These are phyloP conservation scores for Pseudotsuga menziesii DNA, from an alignment of 75 land plant genomes.

Conservation along the genomic window DNA sequence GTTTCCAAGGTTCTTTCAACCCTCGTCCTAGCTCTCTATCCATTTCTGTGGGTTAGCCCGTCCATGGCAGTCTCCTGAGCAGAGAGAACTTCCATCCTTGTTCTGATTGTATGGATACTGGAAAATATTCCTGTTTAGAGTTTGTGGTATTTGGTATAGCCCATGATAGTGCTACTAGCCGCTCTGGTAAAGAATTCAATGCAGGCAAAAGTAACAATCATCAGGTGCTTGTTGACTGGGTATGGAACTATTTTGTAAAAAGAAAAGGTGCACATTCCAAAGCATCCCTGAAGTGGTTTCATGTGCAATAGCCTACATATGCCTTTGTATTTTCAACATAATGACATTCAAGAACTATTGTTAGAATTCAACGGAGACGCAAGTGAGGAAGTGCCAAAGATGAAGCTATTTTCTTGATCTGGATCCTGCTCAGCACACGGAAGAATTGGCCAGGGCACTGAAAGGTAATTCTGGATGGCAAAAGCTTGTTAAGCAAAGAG, in stretches of 20 bases:
- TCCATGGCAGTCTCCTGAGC: slow-evolving; percentile 14
- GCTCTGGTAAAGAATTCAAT: not conserved
- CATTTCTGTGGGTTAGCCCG: no score
- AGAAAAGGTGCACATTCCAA: not conserved
- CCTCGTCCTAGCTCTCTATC: no score
- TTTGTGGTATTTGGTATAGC: slow-evolving; percentile 12
- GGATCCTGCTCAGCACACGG: slow-evolving; percentile 71
- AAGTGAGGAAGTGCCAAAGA: slow-evolving; percentile 25
- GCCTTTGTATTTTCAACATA: slow-evolving; percentile 92
- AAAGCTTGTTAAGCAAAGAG: slow-evolving; percentile 71
- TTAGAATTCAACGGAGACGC: slow-evolving; percentile 75
- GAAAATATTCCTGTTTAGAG: not conserved
- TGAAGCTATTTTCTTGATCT: slow-evolving; percentile 45
- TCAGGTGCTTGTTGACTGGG: slow-evolving; percentile 82
- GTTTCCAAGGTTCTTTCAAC: no score
- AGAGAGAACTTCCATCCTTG: slow-evolving; percentile 24
- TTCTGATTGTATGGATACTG: slow-evolving; percentile 12
- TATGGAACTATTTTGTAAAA: slow-evolving; percentile 81
- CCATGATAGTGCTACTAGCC: not conserved
- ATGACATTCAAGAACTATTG: slow-evolving; percentile 88
- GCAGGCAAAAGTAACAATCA: slow-evolving; percentile 23
- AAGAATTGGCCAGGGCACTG: slow-evolving; percentile 52
- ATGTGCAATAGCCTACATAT: slow-evolving; percentile 38
- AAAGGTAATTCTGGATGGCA: slow-evolving; percentile 67
- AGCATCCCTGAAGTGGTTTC: slow-evolving; percentile 2